A percentile compares a stretch with the other conserved stretches of the same genome.
phyloP scores from a whole-genome alignment of 257 asterid species.

The Solanum sparsipilum region DNA sequence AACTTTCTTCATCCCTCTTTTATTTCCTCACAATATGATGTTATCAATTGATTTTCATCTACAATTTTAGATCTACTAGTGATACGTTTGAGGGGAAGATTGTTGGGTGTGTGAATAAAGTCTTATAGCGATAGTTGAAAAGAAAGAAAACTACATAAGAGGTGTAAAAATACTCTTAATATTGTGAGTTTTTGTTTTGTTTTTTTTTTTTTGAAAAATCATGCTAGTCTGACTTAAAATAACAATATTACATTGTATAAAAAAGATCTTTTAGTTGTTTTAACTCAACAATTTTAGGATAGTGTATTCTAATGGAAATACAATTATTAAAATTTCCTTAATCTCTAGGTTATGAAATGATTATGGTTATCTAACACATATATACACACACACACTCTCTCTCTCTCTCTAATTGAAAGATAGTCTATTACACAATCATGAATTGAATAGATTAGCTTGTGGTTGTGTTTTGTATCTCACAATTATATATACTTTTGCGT shows the following conservation, averaged over 20 bases:
- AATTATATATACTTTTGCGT: neutral
- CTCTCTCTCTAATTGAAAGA: too few relatives aligned
- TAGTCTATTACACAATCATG: too few relatives aligned
- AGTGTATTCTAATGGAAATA: neutral
- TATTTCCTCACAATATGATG: neutral
- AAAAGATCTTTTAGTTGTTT: neutral
- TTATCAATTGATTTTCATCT: neutral
- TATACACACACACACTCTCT: too few relatives aligned
- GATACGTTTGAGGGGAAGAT: neutral
- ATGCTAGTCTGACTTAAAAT: fast-evolving
- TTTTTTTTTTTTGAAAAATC: neutral
- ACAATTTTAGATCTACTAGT: neutral
- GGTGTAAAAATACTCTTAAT: neutral
- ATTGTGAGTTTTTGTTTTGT: neutral
- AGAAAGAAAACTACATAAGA: neutral
- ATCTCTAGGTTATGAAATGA: neutral
- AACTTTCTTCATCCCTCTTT: neutral
- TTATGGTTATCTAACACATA: neutral
- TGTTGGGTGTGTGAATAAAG: too few relatives aligned
- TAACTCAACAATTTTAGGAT: neutral
- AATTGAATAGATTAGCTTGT: too few relatives aligned
- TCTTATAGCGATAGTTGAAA: neutral
- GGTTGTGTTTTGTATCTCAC: too few relatives aligned
- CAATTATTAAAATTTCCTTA: neutral
- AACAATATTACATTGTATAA: neutral